Percentiles rank a stretch among this genome's conserved stretches.
phyloP scores from a whole-genome alignment of 768 basidiomycete species.

The Auriscalpium microsporum region DNA sequence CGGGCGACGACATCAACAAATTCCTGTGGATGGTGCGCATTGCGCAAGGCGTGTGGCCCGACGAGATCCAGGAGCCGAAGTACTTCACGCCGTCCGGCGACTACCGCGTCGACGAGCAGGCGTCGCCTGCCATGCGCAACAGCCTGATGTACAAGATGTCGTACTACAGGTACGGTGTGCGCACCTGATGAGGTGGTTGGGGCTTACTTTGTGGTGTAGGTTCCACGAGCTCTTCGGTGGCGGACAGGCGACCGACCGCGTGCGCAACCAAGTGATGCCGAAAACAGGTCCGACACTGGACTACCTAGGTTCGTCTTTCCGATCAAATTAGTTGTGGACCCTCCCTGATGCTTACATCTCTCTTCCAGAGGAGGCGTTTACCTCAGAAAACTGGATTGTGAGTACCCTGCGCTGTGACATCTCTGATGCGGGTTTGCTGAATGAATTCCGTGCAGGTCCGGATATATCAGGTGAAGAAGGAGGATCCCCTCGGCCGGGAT shows the following conservation, averaged over 20 bases:
- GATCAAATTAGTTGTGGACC: neutral
- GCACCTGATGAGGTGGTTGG: neutral
- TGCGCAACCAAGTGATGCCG: conserved; percentile 81
- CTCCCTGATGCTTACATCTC: conserved; percentile 2
- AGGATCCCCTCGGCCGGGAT: conserved; percentile 85
- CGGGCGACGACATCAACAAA: conserved; percentile 99
- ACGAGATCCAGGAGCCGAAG: conserved; percentile 91
- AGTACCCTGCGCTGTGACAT: conserved; percentile 20
- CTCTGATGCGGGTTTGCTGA: neutral
- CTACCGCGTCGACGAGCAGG: conserved; percentile 83
- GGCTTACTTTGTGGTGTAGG: conserved; percentile 28
- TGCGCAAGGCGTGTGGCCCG: conserved; percentile 94
- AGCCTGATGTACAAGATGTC: conserved; percentile 99
- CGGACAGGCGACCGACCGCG: conserved; percentile 69
- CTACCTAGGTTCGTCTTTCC: conserved; percentile 61
- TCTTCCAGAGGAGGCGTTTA: conserved; percentile 89
- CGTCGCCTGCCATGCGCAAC: conserved; percentile 83
- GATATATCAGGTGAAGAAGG: conserved; percentile 92
- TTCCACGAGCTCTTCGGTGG: conserved; percentile 85
- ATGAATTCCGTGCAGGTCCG: conserved; percentile 48
- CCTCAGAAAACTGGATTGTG: conserved; percentile 99
- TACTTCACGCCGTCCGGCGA: conserved; percentile 92
- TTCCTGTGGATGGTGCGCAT: conserved; percentile 99
- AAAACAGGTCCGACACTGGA: conserved; percentile 73
- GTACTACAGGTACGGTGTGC: conserved; percentile 66